Percentiles rank a stretch among this genome's conserved stretches.
phyloP scores from a whole-genome alignment of 305 asterid genomes.

The Andrographis paniculata region DNA sequence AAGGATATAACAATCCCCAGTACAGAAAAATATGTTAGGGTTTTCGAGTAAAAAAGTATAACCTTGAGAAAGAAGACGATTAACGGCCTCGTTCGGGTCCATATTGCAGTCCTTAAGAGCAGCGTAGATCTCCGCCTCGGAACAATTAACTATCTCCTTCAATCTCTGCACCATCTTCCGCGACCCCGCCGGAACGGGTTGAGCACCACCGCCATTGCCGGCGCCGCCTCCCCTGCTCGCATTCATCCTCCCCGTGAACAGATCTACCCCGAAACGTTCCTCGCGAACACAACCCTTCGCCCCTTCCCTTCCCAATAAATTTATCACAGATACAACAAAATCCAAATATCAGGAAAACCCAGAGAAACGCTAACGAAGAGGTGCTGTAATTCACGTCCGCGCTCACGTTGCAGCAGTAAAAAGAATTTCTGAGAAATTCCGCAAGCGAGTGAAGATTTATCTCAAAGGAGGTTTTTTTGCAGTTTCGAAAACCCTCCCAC shows the following conservation, averaged over 20 bases:
- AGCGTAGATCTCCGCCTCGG: slow-evolving; percentile 95
- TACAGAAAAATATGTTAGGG: slow-evolving; percentile 13
- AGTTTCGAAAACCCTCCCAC: slow-evolving; percentile 28
- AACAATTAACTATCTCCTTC: slow-evolving; percentile 77
- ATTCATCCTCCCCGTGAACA: slow-evolving; percentile 32
- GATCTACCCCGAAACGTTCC: slow-evolving; percentile 23
- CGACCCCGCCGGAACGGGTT: slow-evolving; percentile 63
- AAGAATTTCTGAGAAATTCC: slow-evolving; percentile 14
- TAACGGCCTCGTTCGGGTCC: slow-evolving; percentile 97
- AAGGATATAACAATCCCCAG: neutral
- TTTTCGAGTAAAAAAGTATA: slow-evolving; percentile 8
- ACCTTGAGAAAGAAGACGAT: slow-evolving; percentile 89
- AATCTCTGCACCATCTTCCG: slow-evolving; percentile 78
- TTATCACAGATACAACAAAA: neutral
- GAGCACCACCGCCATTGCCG: slow-evolving; percentile 32
- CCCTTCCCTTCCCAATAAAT: slow-evolving; percentile 1
- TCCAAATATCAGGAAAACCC: slow-evolving; percentile 7
- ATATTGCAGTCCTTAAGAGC: slow-evolving; percentile 86
- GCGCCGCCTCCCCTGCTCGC: slow-evolving; percentile 42
- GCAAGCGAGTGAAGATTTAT: slow-evolving; percentile 15
- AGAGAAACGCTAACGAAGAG: slow-evolving; percentile 13
- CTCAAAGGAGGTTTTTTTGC: slow-evolving; percentile 11
- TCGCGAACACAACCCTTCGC: slow-evolving; percentile 29
- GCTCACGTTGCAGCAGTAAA: neutral
- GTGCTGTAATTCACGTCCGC: slow-evolving; percentile 3